Percentiles rank a stretch among this genome's conserved stretches.
These are phyloP conservation scores for Sporisorium graminicola DNA, from an alignment of 1,284 basidiomycete species.

Conservation along the genomic window DNA sequence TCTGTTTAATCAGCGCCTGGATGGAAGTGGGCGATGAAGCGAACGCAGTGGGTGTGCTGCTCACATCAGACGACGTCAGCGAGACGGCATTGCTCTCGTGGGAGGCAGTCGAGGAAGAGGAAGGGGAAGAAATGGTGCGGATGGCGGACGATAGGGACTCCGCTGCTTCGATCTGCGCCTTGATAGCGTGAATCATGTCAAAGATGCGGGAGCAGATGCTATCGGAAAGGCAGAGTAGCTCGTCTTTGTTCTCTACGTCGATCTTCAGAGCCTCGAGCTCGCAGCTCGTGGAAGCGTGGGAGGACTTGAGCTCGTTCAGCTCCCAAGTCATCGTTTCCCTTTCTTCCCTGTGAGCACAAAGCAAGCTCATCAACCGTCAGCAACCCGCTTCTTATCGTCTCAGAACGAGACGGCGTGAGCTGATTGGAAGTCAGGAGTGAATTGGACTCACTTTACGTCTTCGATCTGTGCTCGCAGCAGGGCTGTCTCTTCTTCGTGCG, in stretches of 20 bases:
- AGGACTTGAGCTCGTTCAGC: slow-evolving; percentile 10
- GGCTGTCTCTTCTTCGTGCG: slow-evolving; percentile 14
- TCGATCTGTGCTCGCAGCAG: slow-evolving; percentile 11
- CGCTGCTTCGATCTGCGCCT: slow-evolving; percentile 26
- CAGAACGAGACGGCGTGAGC: too few relatives aligned
- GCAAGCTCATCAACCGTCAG: background rate
- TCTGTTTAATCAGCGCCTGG: slow-evolving; percentile 14
- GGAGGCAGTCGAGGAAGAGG: background rate
- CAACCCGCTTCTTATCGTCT: background rate
- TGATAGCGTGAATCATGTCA: slow-evolving; percentile 23
- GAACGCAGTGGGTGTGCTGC: background rate
- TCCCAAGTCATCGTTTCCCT: background rate
- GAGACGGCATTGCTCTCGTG: background rate
- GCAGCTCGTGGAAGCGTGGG: background rate
- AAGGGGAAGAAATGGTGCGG: slow-evolving; percentile 19
- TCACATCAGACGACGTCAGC: background rate
- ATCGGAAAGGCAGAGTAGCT: slow-evolving; percentile 38
- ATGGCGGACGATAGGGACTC: slow-evolving; percentile 35
- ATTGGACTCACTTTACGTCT: slow-evolving; percentile 19
- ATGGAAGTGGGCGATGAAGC: background rate
- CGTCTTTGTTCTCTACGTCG: slow-evolving; percentile 25
- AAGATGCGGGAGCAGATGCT: slow-evolving; percentile 30
- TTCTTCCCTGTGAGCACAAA: slow-evolving; percentile 10
- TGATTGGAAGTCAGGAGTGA: too few relatives aligned
- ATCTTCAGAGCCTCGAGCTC: slow-evolving; percentile 13